Base-by-base conservation (phyloP, 306 rosid genomes). In the Prunus armeniaca region DNA sequence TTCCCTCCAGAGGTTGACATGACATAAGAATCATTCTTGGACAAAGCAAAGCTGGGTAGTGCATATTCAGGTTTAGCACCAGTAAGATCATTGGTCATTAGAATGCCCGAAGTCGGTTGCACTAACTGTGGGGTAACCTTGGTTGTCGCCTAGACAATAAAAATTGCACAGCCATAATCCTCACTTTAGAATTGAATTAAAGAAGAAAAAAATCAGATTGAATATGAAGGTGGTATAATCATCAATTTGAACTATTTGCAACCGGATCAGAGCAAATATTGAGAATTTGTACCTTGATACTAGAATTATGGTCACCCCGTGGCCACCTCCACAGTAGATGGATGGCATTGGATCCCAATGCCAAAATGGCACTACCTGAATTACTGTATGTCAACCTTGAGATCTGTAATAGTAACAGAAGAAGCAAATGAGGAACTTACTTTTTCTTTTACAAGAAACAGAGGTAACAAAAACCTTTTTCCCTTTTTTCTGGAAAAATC, bases 1-100 rank as follows among this genome's bases (percentile, higher is more conserved):
- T 87, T 89, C 79, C 98, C 98, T 73, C 98, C 98, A 0, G 98
- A 93, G 61, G 96, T 91, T 55, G 98, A 93, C 92, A 93, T 87
- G 72, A 93, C 90, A 41, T 91, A 93, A 28, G 91, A 89, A 87
- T 91, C 96, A 73, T 91, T 93, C 81, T 93, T 93, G 70, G 98
- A 93, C 73, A 91, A 81, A 77, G 98, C 96, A 63, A 89, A 87
- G 79, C 97, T 89, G 22, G 91, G 88, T 8, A 84, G 86, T 10
- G 87, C 83, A 57, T 87, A 89, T 76, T 88, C 92, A 12, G 90
- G 79, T 75, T 80, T 88, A 84, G 80, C 80, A 81, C 87, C 88
- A 68, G 82, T 78, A 71, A 88, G 49, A 71, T 93, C 97, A 56
- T 93, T 93, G 50, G 92, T 88, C 98, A 93, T 91, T 77, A 81